These are phyloP conservation scores for Tuctoria greenei DNA, from an alignment of 176 grass and related monocot genomes.

Conservation along the genomic window DNA sequence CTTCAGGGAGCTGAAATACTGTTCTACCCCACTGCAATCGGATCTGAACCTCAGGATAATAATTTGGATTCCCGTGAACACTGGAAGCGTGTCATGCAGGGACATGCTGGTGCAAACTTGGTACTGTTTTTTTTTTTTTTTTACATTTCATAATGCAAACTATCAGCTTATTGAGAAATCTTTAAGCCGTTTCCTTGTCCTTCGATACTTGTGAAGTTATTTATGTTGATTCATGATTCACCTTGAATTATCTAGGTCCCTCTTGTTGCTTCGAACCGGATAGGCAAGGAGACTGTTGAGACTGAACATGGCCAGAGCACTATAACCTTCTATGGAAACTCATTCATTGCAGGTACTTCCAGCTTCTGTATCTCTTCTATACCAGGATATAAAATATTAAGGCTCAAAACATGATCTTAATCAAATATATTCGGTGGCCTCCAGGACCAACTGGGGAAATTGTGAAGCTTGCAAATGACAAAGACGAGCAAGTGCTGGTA, in stretches of 20 bases:
- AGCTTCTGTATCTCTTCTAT: constrained; percentile 1
- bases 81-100: constrained; percentile 98
- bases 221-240: neutral
- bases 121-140: constrained; percentile 41
- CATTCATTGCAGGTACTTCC: constrained; percentile 76
- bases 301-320: constrained; percentile 86
- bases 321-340: constrained; percentile 84
- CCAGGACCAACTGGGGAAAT: constrained; percentile 87
- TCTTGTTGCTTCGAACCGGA: constrained; percentile 81
- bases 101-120: constrained; percentile 93
- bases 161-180: neutral
- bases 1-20: constrained; percentile 82
- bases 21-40: constrained; percentile 89
- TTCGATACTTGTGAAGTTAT: neutral
- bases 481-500: constrained; percentile 72
- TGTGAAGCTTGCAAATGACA: constrained; percentile 74
- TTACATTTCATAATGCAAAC: neutral
- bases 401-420: neutral
- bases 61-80: constrained; percentile 75
- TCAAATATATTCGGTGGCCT: constrained; percentile 1
- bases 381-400: neutral
- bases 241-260: constrained; percentile 63
- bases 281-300: constrained; percentile 79
- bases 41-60: constrained; percentile 88
- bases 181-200: neutral